Evolutionary conservation across 345 rosid species (phyloP), one percentile per base, ranked within the genome.

Genomic region (Limnanthes douglasii): DNA sequence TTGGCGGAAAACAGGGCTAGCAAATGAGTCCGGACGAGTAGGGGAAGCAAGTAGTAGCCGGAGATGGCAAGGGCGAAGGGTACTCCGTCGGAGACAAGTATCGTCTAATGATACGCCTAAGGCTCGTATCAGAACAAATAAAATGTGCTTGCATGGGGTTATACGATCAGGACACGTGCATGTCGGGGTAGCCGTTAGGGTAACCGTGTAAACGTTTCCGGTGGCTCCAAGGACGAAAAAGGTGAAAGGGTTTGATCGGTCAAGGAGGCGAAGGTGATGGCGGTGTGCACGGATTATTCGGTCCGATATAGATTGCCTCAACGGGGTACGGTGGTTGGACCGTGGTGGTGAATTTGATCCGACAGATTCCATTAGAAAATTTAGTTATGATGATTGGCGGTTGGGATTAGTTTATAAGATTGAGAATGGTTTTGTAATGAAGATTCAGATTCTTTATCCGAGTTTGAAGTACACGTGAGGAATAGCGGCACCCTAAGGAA

Each of bases 101-200:
- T 88, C 95, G 5, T 78, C 68, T 0, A 62, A 48, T 5, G 90
- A 57, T 41, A 88, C 53, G 0, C 95, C 93, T 4, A 86, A 60
- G 6, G 58, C 97, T 9, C 85, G 67, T 9, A 86, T 73, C 0
- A 71, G 51, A 29, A 82, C 83, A 37, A 82, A 86, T 5, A 82
- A 38, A 3, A 86, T 78, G 54, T 86, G 97, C 19, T 86, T 86
- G 70, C 97, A 86, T 7, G 94, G 93, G 11, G 46, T 54, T n/a
- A 64, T 66, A 7, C 88, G 85, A 56, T 82, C 95, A 0, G 95
- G 97, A 51, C 97, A 86, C 0, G 88, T 70, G 56, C 93, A 82
- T 1, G 79, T 51, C 0, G 97, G 93, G 39, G 47, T 51, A 25
- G 70, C 33, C 5, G 60, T 46, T 19, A 88, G 23, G 13, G 70